Evolutionary conservation across 1,139 yeast genomes (phyloP).

Genomic region (Diutina sp.): DNA sequence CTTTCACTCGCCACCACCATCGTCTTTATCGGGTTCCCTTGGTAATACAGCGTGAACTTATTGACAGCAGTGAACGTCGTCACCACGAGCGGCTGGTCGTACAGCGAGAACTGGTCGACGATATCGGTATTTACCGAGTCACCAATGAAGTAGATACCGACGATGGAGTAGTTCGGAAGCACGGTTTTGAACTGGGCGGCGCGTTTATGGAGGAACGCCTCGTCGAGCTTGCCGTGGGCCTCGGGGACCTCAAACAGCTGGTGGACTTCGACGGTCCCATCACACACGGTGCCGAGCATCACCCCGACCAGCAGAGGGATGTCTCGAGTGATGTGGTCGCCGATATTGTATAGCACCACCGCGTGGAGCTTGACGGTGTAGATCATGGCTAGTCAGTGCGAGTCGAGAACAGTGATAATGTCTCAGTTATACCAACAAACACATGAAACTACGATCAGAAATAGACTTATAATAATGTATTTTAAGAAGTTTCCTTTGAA

Average conservation of each 20-base stretch:
- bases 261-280: neutral
- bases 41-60: neutral
- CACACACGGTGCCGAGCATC: neutral
- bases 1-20: neutral
- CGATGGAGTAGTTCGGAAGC: neutral
- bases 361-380: neutral
- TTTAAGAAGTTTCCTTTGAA: too few species aligned
- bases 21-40: neutral
- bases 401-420: too few species aligned
- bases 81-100: neutral
- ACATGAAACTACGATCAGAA: too few species aligned
- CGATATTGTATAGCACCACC: neutral
- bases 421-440: too few species aligned
- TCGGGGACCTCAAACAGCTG: neutral
- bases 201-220: neutral
- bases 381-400: neutral
- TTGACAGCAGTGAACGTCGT: neutral
- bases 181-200: neutral
- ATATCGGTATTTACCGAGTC: neutral
- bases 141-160: neutral
- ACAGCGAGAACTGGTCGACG: neutral
- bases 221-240: neutral
- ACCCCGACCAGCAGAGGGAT: slow-evolving; percentile 1
- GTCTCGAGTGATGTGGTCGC: neutral
- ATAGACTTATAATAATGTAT: too few species aligned